phyloP scores from a whole-genome alignment of 768 basidiomycete genomes.

The Baorangia bicolor region DNA sequence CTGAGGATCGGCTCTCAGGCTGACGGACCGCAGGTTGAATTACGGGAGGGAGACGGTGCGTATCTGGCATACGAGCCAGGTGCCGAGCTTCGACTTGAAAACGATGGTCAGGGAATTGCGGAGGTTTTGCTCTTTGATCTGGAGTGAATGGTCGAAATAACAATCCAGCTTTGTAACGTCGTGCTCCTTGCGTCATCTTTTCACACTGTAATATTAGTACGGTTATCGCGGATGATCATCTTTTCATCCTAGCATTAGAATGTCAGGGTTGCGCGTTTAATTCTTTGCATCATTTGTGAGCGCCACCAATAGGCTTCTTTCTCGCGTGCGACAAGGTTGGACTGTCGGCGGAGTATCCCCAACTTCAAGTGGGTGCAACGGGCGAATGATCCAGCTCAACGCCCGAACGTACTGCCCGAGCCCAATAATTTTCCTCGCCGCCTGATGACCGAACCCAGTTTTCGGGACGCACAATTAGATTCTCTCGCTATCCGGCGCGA shows the following conservation, averaged over 20 bases:
- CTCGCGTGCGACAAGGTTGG: background rate
- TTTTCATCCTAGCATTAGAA: slow-evolving; percentile 3
- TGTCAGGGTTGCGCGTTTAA: background rate
- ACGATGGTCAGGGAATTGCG: slow-evolving; percentile 60
- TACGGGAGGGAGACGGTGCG: slow-evolving; percentile 87
- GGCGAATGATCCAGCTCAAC: background rate
- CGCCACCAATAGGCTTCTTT: background rate
- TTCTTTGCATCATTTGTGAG: background rate
- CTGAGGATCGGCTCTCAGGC: slow-evolving; percentile 50
- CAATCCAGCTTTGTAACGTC: background rate
- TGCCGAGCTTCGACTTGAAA: slow-evolving; percentile 47
- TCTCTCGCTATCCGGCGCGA: background rate
- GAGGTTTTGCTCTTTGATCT: slow-evolving; percentile 85
- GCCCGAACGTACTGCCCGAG: background rate
- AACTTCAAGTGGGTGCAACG: background rate
- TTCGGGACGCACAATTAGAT: background rate
- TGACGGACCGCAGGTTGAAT: slow-evolving; percentile 43
- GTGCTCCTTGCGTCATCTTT: background rate
- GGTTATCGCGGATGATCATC: slow-evolving; percentile 3
- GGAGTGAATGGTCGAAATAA: slow-evolving; percentile 35
- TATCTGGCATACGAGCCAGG: slow-evolving; percentile 56
- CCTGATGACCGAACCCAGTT: background rate
- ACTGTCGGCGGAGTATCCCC: background rate
- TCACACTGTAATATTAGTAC: background rate
- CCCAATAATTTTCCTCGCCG: background rate